phyloP scores from a whole-genome alignment of 225 moss, liverwort and hornwort species.

The Rhytidiadelphus loreus region DNA sequence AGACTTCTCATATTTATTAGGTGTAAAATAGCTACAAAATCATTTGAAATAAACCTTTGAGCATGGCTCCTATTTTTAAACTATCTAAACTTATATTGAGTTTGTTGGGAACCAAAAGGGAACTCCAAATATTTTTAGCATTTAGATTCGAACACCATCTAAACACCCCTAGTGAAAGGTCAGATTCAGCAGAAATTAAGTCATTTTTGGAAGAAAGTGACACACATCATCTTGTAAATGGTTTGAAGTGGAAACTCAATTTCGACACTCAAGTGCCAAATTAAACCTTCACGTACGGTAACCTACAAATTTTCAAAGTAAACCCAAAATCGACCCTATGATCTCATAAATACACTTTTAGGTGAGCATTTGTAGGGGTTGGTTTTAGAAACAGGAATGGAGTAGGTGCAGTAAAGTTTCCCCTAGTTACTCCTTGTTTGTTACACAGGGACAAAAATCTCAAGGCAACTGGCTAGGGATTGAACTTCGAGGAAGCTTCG shows the following conservation, averaged over 20 bases:
- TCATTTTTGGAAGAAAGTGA: too few relatives aligned
- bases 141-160: neutral
- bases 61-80: too few relatives aligned
- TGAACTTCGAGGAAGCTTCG: neutral
- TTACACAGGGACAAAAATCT: neutral
- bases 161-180: too few relatives aligned
- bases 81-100: neutral
- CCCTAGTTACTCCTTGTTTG: neutral
- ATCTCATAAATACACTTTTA: neutral
- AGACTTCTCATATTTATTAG: neutral
- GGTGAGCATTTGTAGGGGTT: fast-evolving
- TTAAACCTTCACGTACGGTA: too few relatives aligned
- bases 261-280: too few relatives aligned
- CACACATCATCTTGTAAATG: too few relatives aligned
- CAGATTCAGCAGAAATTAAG: too few relatives aligned
- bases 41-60: fast-evolving
- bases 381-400: neutral
- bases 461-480: too few relatives aligned
- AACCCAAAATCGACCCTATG: fast-evolving
- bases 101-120: neutral
- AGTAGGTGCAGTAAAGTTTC: neutral
- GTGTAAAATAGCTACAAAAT: fast-evolving
- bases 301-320: too few relatives aligned
- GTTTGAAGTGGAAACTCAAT: too few relatives aligned
- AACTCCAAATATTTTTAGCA: neutral